Percentiles rank a stretch among this genome's conserved stretches.
Conservation (phyloP, 2,329 filamentous ascomycete species). For the Diaporthe destruens region DNA sequence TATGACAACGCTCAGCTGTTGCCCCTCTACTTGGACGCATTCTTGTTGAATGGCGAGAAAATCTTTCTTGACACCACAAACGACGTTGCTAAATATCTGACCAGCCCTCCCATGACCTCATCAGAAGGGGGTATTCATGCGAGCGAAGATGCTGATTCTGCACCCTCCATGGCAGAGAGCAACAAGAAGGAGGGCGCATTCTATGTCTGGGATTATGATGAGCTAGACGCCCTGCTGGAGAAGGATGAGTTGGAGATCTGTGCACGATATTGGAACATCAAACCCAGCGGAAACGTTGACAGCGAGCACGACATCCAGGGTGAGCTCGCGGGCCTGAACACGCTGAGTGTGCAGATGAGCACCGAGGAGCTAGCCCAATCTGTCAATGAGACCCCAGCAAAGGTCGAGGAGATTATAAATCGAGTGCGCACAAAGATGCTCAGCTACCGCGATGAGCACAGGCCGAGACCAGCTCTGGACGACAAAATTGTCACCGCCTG, state of each 20-base stretch:
- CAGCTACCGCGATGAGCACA: conserved; percentile 76
- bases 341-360: conserved; percentile 76
- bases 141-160: conserved; percentile 87
- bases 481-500: conserved; percentile 88
- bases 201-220: conserved; percentile 88
- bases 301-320: conserved; percentile 85
- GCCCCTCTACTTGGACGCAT: conserved; percentile 84
- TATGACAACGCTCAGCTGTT: conserved; percentile 89
- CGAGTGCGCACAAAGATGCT: conserved; percentile 75
- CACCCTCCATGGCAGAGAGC: conserved; percentile 74
- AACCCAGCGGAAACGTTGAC: conserved; percentile 82
- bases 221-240: conserved; percentile 78
- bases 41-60: conserved; percentile 66
- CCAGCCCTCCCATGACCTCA: conserved; percentile 74
- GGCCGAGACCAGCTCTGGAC: conserved; percentile 80
- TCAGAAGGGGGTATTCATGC: conserved; percentile 81
- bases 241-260: conserved; percentile 75
- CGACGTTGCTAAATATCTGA: conserved; percentile 71
- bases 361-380: conserved; percentile 76
- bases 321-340: conserved; percentile 90
- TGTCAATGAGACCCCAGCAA: conserved; percentile 75
- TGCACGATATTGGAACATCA: conserved; percentile 83
- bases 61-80: conserved; percentile 72
- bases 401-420: conserved; percentile 74
- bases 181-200: conserved; percentile 90